Conservation (phyloP, 306 rosid species). For the Fagus crenata region DNA sequence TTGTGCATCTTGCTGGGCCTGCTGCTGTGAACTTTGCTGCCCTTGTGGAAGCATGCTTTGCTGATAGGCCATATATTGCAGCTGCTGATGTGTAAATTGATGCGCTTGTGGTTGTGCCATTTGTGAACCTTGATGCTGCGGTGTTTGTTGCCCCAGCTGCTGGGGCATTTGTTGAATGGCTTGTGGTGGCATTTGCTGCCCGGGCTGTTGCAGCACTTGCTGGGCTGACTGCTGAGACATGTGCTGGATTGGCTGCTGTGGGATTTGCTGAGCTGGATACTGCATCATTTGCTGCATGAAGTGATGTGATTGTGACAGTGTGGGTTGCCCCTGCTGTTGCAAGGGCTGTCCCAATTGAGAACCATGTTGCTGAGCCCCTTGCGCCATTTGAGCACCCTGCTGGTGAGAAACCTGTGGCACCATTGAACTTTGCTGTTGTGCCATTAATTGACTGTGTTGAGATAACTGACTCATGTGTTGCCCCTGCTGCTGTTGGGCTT, state of each 20-base stretch:
- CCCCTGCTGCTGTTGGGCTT: constrained; percentile 49
- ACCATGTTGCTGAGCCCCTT: constrained; percentile 54
- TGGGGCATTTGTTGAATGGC: constrained; percentile 44
- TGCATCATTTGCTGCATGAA: constrained; percentile 51
- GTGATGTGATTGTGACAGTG: constrained; percentile 33
- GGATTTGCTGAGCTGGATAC: constrained; percentile 55
- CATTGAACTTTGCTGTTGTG: constrained; percentile 51
- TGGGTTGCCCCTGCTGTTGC: constrained; percentile 47
- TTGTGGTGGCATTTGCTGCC: constrained; percentile 58
- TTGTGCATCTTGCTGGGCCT: constrained; percentile 48
- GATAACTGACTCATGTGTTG: constrained; percentile 50
- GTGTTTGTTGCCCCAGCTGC: constrained; percentile 53
- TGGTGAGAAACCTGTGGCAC: constrained; percentile 44
- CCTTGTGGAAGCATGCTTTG: constrained; percentile 54
- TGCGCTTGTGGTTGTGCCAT: constrained; percentile 57
- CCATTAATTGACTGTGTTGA: constrained; percentile 58
- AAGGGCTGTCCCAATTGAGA: constrained; percentile 41
- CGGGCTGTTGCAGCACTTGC: constrained; percentile 47
- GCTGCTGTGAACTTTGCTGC: constrained; percentile 59
- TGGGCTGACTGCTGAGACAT: constrained; percentile 19
- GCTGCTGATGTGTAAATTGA: constrained; percentile 59
- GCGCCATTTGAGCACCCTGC: constrained; percentile 51
- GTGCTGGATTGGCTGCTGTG: constrained; percentile 33
- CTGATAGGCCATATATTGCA: constrained; percentile 72
- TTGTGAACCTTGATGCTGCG: constrained; percentile 59